Conservation (phyloP, 345 rosid genomes). For the Theobroma cacao region DNA sequence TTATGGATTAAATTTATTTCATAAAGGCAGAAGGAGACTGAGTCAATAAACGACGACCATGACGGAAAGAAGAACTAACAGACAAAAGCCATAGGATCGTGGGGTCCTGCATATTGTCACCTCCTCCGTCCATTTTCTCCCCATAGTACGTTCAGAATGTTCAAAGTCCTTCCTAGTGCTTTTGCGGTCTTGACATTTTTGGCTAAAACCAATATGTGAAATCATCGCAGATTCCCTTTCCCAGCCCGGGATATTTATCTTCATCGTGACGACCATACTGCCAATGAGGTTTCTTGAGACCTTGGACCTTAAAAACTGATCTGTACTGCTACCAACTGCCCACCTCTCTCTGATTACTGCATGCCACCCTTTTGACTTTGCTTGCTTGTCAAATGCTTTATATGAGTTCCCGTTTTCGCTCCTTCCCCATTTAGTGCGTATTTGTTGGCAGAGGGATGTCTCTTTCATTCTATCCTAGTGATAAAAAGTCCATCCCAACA, state of each 20-base stretch:
- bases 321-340: background rate
- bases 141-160: no score
- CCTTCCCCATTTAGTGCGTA: background rate
- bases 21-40: background rate
- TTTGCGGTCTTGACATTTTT: slow-evolving; percentile 7
- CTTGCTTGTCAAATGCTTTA: background rate
- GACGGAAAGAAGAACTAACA: background rate
- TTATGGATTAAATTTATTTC: background rate
- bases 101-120: background rate
- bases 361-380: background rate
- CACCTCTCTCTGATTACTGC: background rate
- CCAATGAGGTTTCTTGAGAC: slow-evolving; percentile 6
- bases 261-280: background rate
- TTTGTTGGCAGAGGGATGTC: background rate
- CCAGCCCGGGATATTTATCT: no score
- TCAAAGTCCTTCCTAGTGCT: slow-evolving; percentile 6
- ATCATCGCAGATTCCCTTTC: slow-evolving; percentile 2
- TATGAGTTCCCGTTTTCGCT: background rate
- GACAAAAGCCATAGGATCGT: background rate
- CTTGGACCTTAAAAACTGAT: background rate
- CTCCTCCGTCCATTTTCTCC: background rate
- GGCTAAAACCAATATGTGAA: background rate
- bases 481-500: background rate
- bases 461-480: background rate
- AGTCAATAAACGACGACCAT: slow-evolving; percentile 17